Base-by-base conservation (phyloP, 306 rosid species). In the Medicago ruthenica region DNA sequence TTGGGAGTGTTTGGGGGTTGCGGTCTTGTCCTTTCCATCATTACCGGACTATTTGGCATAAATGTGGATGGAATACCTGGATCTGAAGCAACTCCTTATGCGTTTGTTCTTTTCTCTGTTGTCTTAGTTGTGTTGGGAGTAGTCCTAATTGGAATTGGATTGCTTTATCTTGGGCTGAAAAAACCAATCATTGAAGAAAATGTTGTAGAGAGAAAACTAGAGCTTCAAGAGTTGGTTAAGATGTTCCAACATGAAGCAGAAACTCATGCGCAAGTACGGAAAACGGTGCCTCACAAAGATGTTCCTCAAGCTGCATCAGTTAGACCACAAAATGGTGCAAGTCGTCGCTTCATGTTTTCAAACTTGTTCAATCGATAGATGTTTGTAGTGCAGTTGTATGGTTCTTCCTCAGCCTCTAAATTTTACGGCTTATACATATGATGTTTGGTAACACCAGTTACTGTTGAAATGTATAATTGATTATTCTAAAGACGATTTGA, bases 21-120 rank as follows among this genome's bases (percentile, higher is more conserved):
- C 31, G 98, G 98, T 40, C 89, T 95, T 37, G 79, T 92, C 78
- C 92, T 95, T 47, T 88, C 98, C 69, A 75, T 95, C 48, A 89
- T 95, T 74, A 90, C 98, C 0, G 98, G 98, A 67, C 86, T 92
- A 58, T 95, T 95, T 55, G 97, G 98, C 61, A 90, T 95, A 86
- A 95, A 95, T 48, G 97, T 92, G 20, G 97, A 95, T 60, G 98
- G 97, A 67, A 95, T 95, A 20, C 96, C 97, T 0, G 98, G 98
- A 51, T 54, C 91, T 51, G 60, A 16, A 2, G 76, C 73, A 20
- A 3, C 97, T 22, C 97, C 97, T 14, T 89, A 84, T 54, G 97
- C 97, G n/a, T 95, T 92, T 77, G 86, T 82, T 54, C 16, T 95
- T 16, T 92, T 90, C 81, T 0, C 98, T 8, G 83, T 71, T 74